Percentiles rank a stretch among this genome's conserved stretches.
Conservation (phyloP, 208 protist genomes). For the Trypanosoma rangeli region DNA sequence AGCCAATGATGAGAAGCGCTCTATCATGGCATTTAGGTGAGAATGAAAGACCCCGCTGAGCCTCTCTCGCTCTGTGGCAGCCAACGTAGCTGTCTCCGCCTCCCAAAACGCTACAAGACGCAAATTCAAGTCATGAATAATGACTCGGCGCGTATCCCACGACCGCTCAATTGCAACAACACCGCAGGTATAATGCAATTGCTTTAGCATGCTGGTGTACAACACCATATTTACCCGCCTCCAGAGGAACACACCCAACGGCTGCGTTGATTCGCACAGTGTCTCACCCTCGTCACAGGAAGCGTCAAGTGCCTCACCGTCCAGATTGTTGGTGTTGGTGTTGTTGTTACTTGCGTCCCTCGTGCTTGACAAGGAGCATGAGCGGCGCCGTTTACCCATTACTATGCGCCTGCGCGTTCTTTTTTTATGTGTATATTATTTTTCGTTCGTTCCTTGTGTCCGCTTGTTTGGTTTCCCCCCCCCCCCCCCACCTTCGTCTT, state of each 20-base stretch:
- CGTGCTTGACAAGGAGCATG: neutral
- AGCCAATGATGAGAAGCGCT: conserved; percentile 12
- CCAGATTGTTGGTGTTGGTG: conserved; percentile 1
- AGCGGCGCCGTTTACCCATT: conserved; percentile 22
- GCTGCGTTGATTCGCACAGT: neutral
- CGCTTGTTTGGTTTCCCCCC: no score
- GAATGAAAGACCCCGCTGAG: conserved; percentile 15
- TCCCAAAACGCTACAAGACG: conserved; percentile 18
- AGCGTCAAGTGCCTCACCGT: conserved; percentile 5
- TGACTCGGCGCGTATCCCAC: conserved; percentile 7
- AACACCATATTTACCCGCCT: conserved; percentile 63
- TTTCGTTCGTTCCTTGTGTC: neutral
- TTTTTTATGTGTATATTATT: neutral
- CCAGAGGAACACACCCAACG: conserved; percentile 70
- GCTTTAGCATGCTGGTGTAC: conserved; percentile 27
- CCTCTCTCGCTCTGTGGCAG: neutral
- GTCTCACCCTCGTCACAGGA: conserved; percentile 1
- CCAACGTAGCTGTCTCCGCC: neutral
- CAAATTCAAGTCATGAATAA: conserved; percentile 25
- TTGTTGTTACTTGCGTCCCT: neutral
- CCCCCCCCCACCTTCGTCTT: neutral
- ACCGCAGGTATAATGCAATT: conserved; percentile 31
- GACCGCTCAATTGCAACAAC: conserved; percentile 23
- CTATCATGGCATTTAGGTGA: conserved; percentile 8
- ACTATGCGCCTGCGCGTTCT: neutral